Base-by-base conservation (phyloP, 768 basidiomycete species). In the Suillus luteus region DNA sequence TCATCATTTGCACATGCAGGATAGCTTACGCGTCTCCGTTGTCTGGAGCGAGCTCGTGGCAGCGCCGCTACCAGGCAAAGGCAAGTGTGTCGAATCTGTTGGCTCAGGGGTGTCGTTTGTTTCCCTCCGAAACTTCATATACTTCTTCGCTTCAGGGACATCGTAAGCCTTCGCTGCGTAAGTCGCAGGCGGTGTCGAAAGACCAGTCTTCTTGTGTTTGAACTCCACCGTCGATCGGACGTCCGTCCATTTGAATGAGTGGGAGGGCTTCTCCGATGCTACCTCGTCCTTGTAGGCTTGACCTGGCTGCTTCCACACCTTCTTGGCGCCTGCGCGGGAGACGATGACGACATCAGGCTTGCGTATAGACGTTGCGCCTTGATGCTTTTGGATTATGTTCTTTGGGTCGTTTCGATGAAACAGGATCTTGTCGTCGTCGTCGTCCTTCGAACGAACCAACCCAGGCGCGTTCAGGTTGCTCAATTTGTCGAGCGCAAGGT, bases 291-390 rank as follows among this genome's bases (percentile, higher is more conserved):
- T 19, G 43, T 43, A 19, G 19, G 43, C 8, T 19, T 19, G 43
- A 43, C 8, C 8, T 43, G 19, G 0, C 3, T 43, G 17, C 43
- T 43, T 43, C 22, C 33, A 6, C 22, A 19, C 54, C 2, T 37
- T 31, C 33, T 3, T 24, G 19, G 60, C 22, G 19, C 35, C 12
- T n/a, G 37, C 2, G 22, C 7, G 3, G 7, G 60, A 37, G 22
- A 61, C 22, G 46, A 61, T 22, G 4, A 61, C 22, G 12, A 61
- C 14, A 17, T 27, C 60, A 17, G 60, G 51, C 22, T 15, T 61
- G 33, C 22, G 51, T n/a, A 9, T 27, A 11, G 60, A 55, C 17
- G 27, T 27, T 19, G 3, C 3, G 6, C 51, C 49, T 49, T 61
- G 43, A 9, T 61, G 51, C 3, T 2, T 55, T 27, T 61, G 60